Percentiles rank a stretch among this genome's conserved stretches.
These are phyloP conservation scores for Suillus subalutaceus DNA, from an alignment of 768 basidiomycete species.

Conservation along the genomic window DNA sequence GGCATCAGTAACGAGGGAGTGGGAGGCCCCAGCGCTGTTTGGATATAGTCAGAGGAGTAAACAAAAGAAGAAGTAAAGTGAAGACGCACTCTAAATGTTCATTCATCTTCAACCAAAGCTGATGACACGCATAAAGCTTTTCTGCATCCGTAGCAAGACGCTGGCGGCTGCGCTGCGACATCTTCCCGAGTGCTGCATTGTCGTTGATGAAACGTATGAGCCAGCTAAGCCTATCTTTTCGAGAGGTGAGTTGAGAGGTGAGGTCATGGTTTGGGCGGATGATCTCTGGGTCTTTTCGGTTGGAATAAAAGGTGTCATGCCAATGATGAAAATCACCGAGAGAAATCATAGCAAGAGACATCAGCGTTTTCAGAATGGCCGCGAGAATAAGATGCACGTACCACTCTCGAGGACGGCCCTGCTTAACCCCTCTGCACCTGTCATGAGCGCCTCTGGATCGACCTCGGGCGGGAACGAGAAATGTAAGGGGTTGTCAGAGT, in stretches of 20 bases:
- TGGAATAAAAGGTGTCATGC: neutral
- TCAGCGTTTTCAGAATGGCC: neutral
- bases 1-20: conserved; percentile 69
- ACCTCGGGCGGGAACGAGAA: conserved; percentile 83
- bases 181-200: conserved; percentile 80
- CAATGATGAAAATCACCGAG: neutral
- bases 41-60: conserved; percentile 8
- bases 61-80: neutral
- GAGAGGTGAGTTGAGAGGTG: conserved; percentile 71
- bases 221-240: conserved; percentile 78
- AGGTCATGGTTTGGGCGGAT: conserved; percentile 80
- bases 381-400: conserved; percentile 29
- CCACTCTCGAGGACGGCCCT: conserved; percentile 73
- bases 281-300: conserved; percentile 57
- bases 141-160: conserved; percentile 82
- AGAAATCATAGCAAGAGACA: neutral
- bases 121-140: conserved; percentile 78
- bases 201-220: conserved; percentile 90
- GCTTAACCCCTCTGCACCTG: conserved; percentile 77
- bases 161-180: conserved; percentile 80
- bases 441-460: conserved; percentile 79
- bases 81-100: conserved; percentile 60
- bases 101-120: conserved; percentile 81
- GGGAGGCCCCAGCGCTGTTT: conserved; percentile 54
- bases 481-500: conserved; percentile 75